These are phyloP conservation scores for Lumnitzera littorea DNA, from an alignment of 345 rosid species.

Conservation along the genomic window DNA sequence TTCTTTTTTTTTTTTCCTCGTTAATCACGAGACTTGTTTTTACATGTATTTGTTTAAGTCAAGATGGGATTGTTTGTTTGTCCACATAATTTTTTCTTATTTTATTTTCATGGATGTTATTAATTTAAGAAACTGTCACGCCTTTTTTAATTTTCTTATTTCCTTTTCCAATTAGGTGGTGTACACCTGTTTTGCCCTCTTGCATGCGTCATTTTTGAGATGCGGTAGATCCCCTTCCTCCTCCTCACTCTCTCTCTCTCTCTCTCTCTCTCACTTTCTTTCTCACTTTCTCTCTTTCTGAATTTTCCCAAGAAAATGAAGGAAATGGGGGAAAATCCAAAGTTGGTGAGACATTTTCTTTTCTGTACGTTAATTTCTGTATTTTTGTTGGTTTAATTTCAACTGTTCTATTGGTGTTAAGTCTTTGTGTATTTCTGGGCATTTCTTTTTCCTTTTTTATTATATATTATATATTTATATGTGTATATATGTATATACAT, in stretches of 20 bases:
- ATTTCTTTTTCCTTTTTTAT: too few species aligned
- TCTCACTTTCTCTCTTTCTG: not conserved
- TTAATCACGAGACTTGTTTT: conserved; percentile 14
- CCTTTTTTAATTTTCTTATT: not conserved
- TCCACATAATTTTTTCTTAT: not conserved
- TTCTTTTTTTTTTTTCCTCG: not conserved
- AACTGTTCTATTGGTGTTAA: conserved; percentile 20
- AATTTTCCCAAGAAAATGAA: conserved; percentile 19
- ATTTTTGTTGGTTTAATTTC: not conserved
- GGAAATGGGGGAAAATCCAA: conserved; percentile 48
- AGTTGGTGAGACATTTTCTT: conserved; percentile 31
- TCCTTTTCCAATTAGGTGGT: conserved; percentile 15
- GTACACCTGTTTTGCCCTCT: conserved; percentile 14
- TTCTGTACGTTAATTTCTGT: conserved; percentile 8
- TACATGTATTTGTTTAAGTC: conserved; percentile 4
- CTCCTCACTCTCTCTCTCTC: conserved; percentile 2
- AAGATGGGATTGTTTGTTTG: not conserved
- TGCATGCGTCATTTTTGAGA: conserved; percentile 19
- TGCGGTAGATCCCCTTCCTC: not conserved
- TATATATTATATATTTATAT: too few species aligned
- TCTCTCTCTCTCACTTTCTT: not conserved
- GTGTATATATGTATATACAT: too few species aligned
- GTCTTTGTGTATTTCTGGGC: too few species aligned
- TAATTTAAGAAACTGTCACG: not conserved
- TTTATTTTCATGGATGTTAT: not conserved